These are phyloP conservation scores for Yarrowia keelungensis DNA, from an alignment of 805 yeast species.

Conservation along the genomic window DNA sequence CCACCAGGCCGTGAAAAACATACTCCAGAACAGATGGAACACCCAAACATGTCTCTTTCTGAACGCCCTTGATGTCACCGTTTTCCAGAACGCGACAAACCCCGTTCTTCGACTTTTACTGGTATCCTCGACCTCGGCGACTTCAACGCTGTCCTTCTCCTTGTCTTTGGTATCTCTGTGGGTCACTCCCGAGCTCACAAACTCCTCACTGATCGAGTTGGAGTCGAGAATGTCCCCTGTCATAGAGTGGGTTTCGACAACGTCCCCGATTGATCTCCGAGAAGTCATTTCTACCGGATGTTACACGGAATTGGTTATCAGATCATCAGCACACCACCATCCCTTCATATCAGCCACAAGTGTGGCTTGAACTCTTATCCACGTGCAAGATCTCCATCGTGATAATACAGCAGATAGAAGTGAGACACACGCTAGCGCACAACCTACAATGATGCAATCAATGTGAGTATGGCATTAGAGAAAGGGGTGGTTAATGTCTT, in stretches of 20 bases:
- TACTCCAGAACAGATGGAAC: constrained; percentile 17
- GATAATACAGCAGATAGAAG: background rate
- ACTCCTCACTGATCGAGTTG: constrained; percentile 8
- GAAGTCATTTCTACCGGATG: background rate
- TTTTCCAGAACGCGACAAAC: background rate
- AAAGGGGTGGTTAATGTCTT: too few relatives aligned
- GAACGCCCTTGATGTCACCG: background rate
- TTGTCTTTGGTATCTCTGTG: background rate
- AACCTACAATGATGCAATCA: constrained; percentile 17
- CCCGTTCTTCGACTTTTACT: background rate
- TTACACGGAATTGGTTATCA: too few relatives aligned
- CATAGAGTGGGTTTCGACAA: background rate
- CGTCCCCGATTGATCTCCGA: background rate
- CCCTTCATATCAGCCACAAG: background rate
- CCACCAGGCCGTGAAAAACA: constrained; percentile 62
- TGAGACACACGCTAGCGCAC: constrained; percentile 3
- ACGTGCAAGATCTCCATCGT: background rate
- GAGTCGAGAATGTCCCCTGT: background rate
- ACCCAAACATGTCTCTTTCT: constrained; percentile 13
- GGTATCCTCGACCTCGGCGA: constrained; percentile 1
- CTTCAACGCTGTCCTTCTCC: background rate
- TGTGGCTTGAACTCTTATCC: constrained; percentile 26
- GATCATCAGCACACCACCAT: too few relatives aligned
- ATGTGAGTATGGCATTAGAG: background rate
- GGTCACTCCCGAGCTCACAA: background rate